Base-by-base conservation (phyloP, 2,329 filamentous ascomycete genomes). In the Aspergillus versicolor region DNA sequence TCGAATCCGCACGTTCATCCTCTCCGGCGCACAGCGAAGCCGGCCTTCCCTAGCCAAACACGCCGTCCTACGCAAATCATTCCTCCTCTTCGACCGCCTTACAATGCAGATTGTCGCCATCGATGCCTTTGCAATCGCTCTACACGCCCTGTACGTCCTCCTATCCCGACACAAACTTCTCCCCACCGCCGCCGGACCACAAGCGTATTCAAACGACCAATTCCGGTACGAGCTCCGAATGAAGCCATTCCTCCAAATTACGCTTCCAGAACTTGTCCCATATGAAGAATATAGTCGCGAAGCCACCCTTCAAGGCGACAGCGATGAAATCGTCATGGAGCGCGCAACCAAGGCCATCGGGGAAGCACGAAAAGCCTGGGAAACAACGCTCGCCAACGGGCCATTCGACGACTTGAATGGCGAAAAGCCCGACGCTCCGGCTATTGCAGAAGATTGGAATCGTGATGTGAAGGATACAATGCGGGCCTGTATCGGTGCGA, bases 151-250 rank as follows among this genome's bases (percentile, higher is more conserved):
- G 19, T 93, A 92, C 73, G 83, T 83, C 0, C 78, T 86, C 1
- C 78, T 94, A 1, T 71, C 79, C 27, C 86, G 89, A 8, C 78
- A 89, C 6, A 63, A 70, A 1, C 66, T 83, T 30, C 65, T 81
- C 5, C 74, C 74, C 2, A 72, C 24, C 68, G 86, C 59, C 63
- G 91, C 64, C 74, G 78, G 50, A 56, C 53, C 65, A 11, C 65
- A 73, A 27, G 86, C 88, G 0, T 95, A 92, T 70, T 84, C 86
- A 56, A 84, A 82, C 15, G 83, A 89, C 56, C 74, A 80, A 32
- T 77, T 92, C 4, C 86, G 91, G 12, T 92, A 94, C 71, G 89
- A 94, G 63, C 77, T 95, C 9, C 88, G 92, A 57, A 94, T 96
- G 90, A 90, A 89, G 66, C 90, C 91, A 0, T 96, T 95, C 67